Percentiles rank a stretch among this genome's conserved stretches.
Conservation (phyloP, 2,329 filamentous ascomycete species). For the Sarocladium brachiariae region DNA sequence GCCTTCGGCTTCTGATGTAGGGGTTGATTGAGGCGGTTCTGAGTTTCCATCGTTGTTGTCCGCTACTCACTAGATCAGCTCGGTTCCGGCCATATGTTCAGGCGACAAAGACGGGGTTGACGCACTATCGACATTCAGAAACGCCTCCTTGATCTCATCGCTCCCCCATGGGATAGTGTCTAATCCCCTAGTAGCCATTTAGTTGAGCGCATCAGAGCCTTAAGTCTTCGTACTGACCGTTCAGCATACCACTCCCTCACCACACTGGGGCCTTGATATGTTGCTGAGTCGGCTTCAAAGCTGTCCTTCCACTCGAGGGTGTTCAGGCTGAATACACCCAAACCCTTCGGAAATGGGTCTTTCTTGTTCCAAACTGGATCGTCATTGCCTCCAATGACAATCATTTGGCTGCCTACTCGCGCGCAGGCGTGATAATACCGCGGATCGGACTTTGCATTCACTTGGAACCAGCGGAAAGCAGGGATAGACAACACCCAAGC, state of each 20-base stretch:
- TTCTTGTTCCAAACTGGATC: constrained; percentile 3
- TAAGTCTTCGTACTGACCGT: neutral
- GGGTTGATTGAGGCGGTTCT: neutral
- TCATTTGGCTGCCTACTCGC: constrained; percentile 4
- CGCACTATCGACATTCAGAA: neutral
- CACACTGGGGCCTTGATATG: neutral
- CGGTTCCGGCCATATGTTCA: neutral
- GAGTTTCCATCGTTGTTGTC: neutral
- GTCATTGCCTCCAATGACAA: constrained; percentile 6
- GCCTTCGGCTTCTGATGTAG: neutral
- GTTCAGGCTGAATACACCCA: constrained; percentile 5
- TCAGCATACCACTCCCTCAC: constrained; percentile 1
- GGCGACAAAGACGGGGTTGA: too few relatives aligned
- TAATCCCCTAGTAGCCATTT: neutral
- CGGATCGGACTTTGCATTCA: neutral
- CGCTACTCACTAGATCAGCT: neutral
- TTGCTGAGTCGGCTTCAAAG: constrained; percentile 1
- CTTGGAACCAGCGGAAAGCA: constrained; percentile 7
- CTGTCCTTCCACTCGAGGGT: constrained; percentile 2
- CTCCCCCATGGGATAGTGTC: constrained; percentile 8
- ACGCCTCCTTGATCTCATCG: constrained; percentile 3
- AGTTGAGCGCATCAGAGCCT: neutral
- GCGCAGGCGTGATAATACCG: constrained; percentile 2
- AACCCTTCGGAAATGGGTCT: constrained; percentile 4
- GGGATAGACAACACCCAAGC: constrained; percentile 8